Percentiles rank a stretch among this genome's conserved stretches.
These are phyloP conservation scores for Fusarium sp. DNA, from an alignment of 2,329 filamentous ascomycete genomes.

Conservation along the genomic window DNA sequence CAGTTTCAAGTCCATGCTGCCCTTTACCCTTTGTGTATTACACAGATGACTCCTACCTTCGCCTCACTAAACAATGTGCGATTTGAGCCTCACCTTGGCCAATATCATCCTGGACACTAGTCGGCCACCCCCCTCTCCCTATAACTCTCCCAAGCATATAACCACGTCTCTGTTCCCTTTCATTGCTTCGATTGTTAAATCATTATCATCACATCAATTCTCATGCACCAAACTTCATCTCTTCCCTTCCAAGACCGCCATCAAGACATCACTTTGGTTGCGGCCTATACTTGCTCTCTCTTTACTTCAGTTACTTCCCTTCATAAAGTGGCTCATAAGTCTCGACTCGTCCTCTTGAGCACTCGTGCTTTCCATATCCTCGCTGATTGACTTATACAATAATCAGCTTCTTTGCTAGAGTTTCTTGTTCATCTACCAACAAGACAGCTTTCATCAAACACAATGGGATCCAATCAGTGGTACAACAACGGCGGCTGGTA, in stretches of 20 bases:
- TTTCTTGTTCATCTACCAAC: background rate
- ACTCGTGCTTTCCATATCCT: constrained; percentile 8
- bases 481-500: constrained; percentile 19
- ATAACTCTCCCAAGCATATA: constrained; percentile 28
- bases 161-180: constrained; percentile 10
- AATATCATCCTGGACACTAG: constrained; percentile 20
- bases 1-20: constrained; percentile 38
- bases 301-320: background rate
- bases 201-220: constrained; percentile 17
- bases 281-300: constrained; percentile 26
- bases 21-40: constrained; percentile 32
- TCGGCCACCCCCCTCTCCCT: constrained; percentile 9
- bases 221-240: constrained; percentile 28
- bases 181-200: background rate
- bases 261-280: constrained; percentile 29
- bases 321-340: constrained; percentile 7
- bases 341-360: constrained; percentile 26
- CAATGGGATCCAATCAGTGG: constrained; percentile 34
- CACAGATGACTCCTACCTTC: constrained; percentile 37
- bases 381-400: constrained; percentile 2
- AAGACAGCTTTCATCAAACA: background rate
- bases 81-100: constrained; percentile 43
- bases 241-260: constrained; percentile 28
- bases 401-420: background rate
- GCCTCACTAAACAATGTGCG: constrained; percentile 46